Evolutionary conservation across 495 filamentous ascomycete genomes (phyloP), one percentile per base, ranked within the genome.

Genomic region (Aspergillus cavernicola): DNA sequence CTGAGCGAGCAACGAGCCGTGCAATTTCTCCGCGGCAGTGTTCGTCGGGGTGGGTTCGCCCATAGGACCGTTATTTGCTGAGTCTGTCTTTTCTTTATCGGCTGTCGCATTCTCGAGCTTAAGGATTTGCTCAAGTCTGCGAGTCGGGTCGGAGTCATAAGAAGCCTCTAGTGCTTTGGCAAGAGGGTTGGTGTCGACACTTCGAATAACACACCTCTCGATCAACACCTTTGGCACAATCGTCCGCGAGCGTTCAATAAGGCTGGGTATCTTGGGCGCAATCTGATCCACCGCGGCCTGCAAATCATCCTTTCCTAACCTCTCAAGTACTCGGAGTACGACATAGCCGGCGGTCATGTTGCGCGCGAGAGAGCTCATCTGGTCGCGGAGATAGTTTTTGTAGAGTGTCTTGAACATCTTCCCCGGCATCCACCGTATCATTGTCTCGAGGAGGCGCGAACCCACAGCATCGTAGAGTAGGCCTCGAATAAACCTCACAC

Each of bases 291-390:
- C 74, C 0, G 85, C 87, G 36, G 80, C 79, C 48, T 83, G 72
- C 20, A 98, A 73, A 60, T 95, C 89, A 49, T 95, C 88, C 61
- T 88, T 89, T 62, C 84, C 84, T 18, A 97, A 78, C 59, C 92
- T 77, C 62, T 92, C 89, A 33, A 98, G 71, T 4, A 92, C 81
- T 33, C 80, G 79, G 52, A 88, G 82, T 8, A 89, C 87, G 4
- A 92, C 87, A 61, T 93, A 97, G 18, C 83, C 84, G 8, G 93
- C 90, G 51, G 90, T 89, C 56, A 90, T 90, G 66, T 97, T 97
- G 37, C 89, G 86, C 1, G 92, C 78, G 29, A 96, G 73, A 32
- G 80, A 86, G 3, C 80, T 80, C 38, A 97, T 85, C 6, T 89
- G 81, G 1, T 85, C 84, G 50, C 80, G 82, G 55, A 97, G 86